Conservation (phyloP, 2,329 filamentous ascomycete species). For the Aspergillus udagawae region DNA sequence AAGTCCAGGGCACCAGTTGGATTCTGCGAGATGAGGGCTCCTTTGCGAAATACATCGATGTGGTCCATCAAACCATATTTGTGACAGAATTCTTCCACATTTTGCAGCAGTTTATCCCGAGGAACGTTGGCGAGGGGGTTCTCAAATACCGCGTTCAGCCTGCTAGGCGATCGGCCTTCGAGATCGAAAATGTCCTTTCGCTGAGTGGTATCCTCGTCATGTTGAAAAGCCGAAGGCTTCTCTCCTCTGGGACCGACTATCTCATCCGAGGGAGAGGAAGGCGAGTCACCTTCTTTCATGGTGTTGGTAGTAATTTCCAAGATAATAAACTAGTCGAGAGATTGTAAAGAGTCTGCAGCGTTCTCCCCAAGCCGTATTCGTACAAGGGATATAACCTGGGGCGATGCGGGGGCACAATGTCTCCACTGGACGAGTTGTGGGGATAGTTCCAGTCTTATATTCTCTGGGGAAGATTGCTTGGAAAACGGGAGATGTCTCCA, state of each 20-base stretch:
- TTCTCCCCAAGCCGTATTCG: neutral
- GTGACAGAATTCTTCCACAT: constrained; percentile 53
- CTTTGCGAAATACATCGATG: constrained; percentile 48
- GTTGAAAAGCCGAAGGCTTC: constrained; percentile 3
- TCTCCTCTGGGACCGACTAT: constrained; percentile 3
- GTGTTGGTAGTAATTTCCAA: neutral
- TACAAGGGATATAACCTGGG: neutral
- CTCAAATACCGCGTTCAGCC: constrained; percentile 40
- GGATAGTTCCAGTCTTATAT: neutral
- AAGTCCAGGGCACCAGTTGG: constrained; percentile 49
- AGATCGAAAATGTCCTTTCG: constrained; percentile 18
- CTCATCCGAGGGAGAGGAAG: neutral
- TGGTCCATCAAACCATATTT: constrained; percentile 48
- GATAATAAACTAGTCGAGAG: neutral
- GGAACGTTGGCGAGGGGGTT: constrained; percentile 55
- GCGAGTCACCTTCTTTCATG: neutral
- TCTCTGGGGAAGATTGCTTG: neutral
- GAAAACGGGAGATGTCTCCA: neutral
- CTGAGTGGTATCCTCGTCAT: neutral
- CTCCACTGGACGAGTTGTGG: neutral
- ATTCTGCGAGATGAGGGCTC: constrained; percentile 50
- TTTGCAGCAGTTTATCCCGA: constrained; percentile 48
- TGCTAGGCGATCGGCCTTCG: constrained; percentile 18
- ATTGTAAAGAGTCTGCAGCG: neutral
- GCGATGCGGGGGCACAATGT: neutral